Base-by-base conservation (phyloP, 805 yeast genomes). In the Zygoascus ofunaensis region DNA sequence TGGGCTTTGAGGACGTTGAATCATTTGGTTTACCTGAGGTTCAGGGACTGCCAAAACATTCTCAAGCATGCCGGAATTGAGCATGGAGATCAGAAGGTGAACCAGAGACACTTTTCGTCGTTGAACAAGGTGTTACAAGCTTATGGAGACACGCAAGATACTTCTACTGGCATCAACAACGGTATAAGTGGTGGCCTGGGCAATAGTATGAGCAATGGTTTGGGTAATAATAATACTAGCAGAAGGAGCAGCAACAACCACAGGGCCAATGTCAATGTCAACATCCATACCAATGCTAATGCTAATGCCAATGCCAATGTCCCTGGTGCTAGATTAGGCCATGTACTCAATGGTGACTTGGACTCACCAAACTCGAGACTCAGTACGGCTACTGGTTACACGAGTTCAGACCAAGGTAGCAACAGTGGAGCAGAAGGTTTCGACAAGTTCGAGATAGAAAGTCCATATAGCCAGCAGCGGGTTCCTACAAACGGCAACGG, bases 1-100 rank as follows among this genome's bases (percentile, higher is more conserved):
- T 79, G 83, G 84, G 77, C 74, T 1, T 53, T 79, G 35, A 76
- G 75, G 49, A 73, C 71, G 66, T 61, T 76, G 47, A 76, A 75
- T 53, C 74, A 72, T 47, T 68, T 77, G 52, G 59, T 73, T 38
- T 59, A 70, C n/a, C 58, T 73, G 41, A 10, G 34, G 17, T 24
- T 24, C 14, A 28, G 28, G 7, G 42, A 39, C 19, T 4, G 32
- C 18, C 28, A 20, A 18, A 20, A 26, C 21, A 28, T 30, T 30
- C 24, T 79, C 40, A 45, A 51, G n/a, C 54, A 52, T 3, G 58
- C 72, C 18, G 81, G 81, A 0, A 65, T 68, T 2, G 77, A 76
- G 52, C 79, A 71, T 49, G 81, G 80, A 1, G 64, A 77, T 14
- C 59, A 69, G 12, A 71, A 66, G 5, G 75, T 76, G 15, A 79